Percentiles rank a stretch among this genome's conserved stretches.
phyloP scores from a whole-genome alignment of 257 asterid genomes.

The Nicotiana noctiflora region DNA sequence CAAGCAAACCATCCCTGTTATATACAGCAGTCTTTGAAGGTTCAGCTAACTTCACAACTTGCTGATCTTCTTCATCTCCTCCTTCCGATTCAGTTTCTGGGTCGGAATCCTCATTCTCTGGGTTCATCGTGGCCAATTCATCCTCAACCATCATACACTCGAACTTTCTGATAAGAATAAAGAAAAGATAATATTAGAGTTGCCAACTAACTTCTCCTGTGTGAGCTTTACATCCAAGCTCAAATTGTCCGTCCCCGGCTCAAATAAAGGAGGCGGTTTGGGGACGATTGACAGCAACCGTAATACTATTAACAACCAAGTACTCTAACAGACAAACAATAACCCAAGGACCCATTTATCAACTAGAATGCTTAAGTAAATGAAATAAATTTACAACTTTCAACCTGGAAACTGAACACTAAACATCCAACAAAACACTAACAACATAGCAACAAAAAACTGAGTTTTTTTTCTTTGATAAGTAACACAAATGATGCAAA shows the following conservation, averaged over 20 bases:
- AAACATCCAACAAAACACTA: neutral
- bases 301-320: neutral
- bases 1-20: constrained; percentile 64
- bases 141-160: neutral
- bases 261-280: neutral
- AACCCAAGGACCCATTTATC: neutral
- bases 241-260: neutral
- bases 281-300: neutral
- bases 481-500: too few species aligned
- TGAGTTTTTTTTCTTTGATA: too few species aligned
- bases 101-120: constrained; percentile 19
- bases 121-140: neutral
- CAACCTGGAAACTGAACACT: neutral
- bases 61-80: constrained; percentile 45
- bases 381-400: neutral
- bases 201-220: neutral
- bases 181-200: neutral
- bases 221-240: neutral
- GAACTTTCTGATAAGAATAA: neutral
- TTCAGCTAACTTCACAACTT: constrained; percentile 46
- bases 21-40: constrained; percentile 68
- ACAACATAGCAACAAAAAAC: neutral
- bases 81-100: constrained; percentile 54
- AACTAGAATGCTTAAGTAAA: neutral
- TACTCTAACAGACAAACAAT: neutral